phyloP scores from a whole-genome alignment of 352 stramenopile genomes.

The Phytophthora ramorum region DNA sequence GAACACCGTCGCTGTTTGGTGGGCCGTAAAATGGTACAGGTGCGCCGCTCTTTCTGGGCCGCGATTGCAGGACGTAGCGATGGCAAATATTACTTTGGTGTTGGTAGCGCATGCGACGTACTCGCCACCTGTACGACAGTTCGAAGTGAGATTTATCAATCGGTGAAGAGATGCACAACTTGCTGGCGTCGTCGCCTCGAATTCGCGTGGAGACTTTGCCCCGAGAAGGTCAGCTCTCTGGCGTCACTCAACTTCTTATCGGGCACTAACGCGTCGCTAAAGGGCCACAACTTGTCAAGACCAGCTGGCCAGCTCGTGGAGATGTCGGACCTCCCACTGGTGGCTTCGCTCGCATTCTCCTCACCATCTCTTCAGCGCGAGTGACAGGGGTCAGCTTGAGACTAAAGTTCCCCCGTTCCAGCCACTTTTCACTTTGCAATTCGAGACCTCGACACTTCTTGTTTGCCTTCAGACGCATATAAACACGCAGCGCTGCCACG shows the following conservation, averaged over 20 bases:
- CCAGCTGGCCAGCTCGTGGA: not conserved
- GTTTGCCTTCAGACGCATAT: conserved; percentile 16
- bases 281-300: conserved; percentile 1
- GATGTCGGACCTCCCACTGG: not conserved
- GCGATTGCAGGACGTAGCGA: not conserved
- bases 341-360: conserved; percentile 19
- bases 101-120: not conserved
- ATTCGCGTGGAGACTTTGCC: conserved; percentile 6
- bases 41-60: conserved; percentile 5
- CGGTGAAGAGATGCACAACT: conserved; percentile 4
- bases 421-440: conserved; percentile 17
- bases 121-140: conserved; percentile 1
- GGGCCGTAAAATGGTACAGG: not conserved
- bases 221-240: conserved; percentile 17
- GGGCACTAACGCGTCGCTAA: conserved; percentile 1
- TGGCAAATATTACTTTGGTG: not conserved
- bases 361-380: conserved; percentile 9
- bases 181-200: not conserved
- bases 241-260: conserved; percentile 7
- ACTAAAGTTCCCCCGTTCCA: not conserved
- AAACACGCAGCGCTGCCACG: conserved; percentile 13
- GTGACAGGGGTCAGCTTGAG: not conserved
- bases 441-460: not conserved
- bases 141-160: not conserved
- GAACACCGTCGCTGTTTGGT: not conserved